phyloP scores from a whole-genome alignment of 2,329 filamentous ascomycete genomes.

The Phyllosticta citrichinensis region DNA sequence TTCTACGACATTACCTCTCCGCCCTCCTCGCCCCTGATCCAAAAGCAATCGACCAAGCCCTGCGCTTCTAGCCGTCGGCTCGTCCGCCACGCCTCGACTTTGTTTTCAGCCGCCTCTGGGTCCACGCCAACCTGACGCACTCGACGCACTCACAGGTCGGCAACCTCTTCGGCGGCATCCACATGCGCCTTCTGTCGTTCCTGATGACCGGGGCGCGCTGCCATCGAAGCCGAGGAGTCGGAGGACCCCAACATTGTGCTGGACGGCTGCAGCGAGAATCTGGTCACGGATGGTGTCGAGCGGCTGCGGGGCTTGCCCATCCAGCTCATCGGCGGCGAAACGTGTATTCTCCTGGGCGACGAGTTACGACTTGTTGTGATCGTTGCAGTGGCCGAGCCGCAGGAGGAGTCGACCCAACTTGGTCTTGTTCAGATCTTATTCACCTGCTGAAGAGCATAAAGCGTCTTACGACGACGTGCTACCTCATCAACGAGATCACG shows the following conservation, averaged over 20 bases:
- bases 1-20: not conserved
- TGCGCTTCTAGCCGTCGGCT: constrained; percentile 47
- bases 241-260: not conserved
- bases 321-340: constrained; percentile 21
- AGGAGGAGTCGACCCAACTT: too few species aligned
- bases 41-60: constrained; percentile 33
- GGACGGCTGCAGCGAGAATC: constrained; percentile 4
- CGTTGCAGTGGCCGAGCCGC: too few species aligned
- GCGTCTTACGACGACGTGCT: too few species aligned
- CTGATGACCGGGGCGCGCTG: constrained; percentile 41
- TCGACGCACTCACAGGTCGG: constrained; percentile 53
- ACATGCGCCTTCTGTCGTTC: constrained; percentile 47
- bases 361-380: constrained; percentile 44
- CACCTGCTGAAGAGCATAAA: too few species aligned
- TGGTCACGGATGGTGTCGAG: constrained; percentile 12
- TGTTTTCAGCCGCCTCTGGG: constrained; percentile 53
- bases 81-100: constrained; percentile 42
- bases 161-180: constrained; percentile 52
- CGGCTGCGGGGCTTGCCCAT: constrained; percentile 13
- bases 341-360: constrained; percentile 46
- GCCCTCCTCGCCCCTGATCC: constrained; percentile 17
- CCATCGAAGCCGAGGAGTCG: not conserved
- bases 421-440: too few species aligned
- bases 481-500: too few species aligned
- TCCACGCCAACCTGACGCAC: constrained; percentile 54